Percentiles rank a stretch among this genome's conserved stretches.
phyloP scores from a whole-genome alignment of 192 early-diverging fungal species.

The Backusella tarrabulga region DNA sequence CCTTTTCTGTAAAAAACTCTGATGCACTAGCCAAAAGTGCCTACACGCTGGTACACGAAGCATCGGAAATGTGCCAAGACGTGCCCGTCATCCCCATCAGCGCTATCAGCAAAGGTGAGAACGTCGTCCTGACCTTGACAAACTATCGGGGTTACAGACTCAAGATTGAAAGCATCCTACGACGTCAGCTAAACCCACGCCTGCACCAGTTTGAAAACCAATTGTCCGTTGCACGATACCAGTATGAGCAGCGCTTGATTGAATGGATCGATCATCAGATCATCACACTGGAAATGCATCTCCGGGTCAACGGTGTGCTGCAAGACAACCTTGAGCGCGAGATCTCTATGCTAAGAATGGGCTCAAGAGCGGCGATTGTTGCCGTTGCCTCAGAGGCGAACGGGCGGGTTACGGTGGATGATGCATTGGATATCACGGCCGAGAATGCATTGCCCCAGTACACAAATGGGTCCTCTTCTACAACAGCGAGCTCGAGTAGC shows the following conservation, averaged over 20 bases:
- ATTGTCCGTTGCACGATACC: conserved; percentile 11
- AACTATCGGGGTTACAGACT: conserved; percentile 32
- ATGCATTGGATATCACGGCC: conserved; percentile 23
- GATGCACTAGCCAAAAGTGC: conserved; percentile 13
- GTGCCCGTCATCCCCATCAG: conserved; percentile 27
- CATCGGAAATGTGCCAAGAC: conserved; percentile 10
- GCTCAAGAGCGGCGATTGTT: conserved; percentile 24
- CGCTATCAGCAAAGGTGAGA: neutral
- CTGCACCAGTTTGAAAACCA: conserved; percentile 25
- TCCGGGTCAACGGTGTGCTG: conserved; percentile 16
- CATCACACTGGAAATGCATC: conserved; percentile 13
- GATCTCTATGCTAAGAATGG: conserved; percentile 29
- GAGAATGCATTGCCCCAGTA: neutral
- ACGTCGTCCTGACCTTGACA: conserved; percentile 14
- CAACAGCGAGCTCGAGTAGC: neutral
- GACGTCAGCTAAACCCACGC: conserved; percentile 26
- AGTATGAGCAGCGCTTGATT: conserved; percentile 27
- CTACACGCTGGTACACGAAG: conserved; percentile 13
- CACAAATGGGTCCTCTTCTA: neutral
- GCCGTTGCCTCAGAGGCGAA: conserved; percentile 19
- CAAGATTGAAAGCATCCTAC: conserved; percentile 26
- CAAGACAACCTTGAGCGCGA: conserved; percentile 26
- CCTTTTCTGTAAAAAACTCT: neutral
- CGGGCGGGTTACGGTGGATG: conserved; percentile 29
- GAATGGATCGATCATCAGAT: conserved; percentile 37